Evolutionary conservation across 331 rosid genomes (phyloP).

Genomic region (Rhamnella rubrinervis): DNA sequence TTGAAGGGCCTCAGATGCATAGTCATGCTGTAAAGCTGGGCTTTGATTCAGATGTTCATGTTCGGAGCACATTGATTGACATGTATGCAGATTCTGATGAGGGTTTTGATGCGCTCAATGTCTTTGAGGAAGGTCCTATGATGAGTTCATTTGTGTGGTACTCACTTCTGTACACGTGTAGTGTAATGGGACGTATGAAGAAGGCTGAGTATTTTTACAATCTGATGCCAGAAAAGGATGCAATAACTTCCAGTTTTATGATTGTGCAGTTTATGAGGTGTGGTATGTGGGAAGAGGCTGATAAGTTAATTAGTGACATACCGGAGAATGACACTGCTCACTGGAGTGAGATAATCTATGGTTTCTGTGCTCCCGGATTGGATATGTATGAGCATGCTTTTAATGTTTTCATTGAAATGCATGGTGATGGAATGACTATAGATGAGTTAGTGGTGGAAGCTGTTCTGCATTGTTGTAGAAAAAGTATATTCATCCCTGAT

Average conservation of each 20-base stretch:
- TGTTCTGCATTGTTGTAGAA: constrained; percentile 13
- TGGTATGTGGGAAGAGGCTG: constrained; percentile 43
- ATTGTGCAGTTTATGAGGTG: constrained; percentile 40
- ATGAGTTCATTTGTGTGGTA: constrained; percentile 55
- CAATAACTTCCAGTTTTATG: constrained; percentile 60
- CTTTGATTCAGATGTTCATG: constrained; percentile 50
- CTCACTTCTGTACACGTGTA: constrained; percentile 50
- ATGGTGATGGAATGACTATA: constrained; percentile 33
- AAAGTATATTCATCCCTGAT: not conserved
- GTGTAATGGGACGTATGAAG: constrained; percentile 34
- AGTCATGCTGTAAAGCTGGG: constrained; percentile 46
- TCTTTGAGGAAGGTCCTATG: constrained; percentile 52
- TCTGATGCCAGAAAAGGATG: constrained; percentile 47
- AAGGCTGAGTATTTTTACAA: constrained; percentile 38
- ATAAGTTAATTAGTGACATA: constrained; percentile 35
- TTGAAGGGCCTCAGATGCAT: constrained; percentile 51
- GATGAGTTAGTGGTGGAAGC: constrained; percentile 60
- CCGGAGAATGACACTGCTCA: constrained; percentile 50
- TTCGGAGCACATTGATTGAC: constrained; percentile 53
- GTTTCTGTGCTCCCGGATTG: too few relatives aligned
- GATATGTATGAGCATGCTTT: constrained; percentile 42
- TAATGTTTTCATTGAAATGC: constrained; percentile 39
- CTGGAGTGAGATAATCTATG: constrained; percentile 57
- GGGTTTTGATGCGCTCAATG: constrained; percentile 34
- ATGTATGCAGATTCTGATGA: constrained; percentile 47